These are phyloP conservation scores for Petunia axillaris DNA, from an alignment of 257 asterid species.

Conservation along the genomic window DNA sequence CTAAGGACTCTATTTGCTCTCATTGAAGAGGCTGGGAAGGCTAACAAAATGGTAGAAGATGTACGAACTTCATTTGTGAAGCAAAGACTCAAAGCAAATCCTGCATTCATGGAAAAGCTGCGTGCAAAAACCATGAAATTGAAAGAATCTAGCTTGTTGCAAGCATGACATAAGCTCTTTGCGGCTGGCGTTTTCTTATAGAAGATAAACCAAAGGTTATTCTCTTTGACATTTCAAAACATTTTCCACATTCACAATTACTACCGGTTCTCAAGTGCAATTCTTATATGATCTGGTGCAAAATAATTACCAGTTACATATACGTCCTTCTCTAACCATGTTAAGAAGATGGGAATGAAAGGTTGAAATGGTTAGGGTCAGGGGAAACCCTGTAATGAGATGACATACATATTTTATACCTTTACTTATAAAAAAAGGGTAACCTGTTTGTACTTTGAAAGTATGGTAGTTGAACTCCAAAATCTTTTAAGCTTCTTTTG, in stretches of 20 bases:
- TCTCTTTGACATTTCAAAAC: conserved; percentile 13
- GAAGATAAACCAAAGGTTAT: conserved; percentile 13
- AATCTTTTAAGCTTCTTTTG: conserved; percentile 16
- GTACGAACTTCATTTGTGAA: conserved; percentile 63
- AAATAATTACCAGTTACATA: not conserved
- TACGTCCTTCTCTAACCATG: conserved; percentile 2
- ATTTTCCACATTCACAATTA: conserved; percentile 10
- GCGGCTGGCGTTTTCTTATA: conserved; percentile 16
- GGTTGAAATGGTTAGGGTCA: not conserved
- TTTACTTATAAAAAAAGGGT: too few relatives aligned
- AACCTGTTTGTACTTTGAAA: not conserved
- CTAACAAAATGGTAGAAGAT: conserved; percentile 63
- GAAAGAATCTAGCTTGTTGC: conserved; percentile 33
- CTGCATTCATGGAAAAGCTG: conserved; percentile 77
- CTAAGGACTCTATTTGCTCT: conserved; percentile 73
- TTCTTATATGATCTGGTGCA: conserved; percentile 2
- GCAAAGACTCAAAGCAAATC: conserved; percentile 76
- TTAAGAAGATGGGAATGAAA: not conserved
- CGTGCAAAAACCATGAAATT: conserved; percentile 48
- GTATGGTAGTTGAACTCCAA: conserved; percentile 2
- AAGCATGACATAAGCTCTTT: conserved; percentile 34
- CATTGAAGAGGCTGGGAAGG: conserved; percentile 86
- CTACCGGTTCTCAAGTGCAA: conserved; percentile 7
- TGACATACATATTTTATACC: not conserved
- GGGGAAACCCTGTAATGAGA: not conserved